Base-by-base conservation (phyloP, 257 asterid species). In the Eustoma russellianum region DNA sequence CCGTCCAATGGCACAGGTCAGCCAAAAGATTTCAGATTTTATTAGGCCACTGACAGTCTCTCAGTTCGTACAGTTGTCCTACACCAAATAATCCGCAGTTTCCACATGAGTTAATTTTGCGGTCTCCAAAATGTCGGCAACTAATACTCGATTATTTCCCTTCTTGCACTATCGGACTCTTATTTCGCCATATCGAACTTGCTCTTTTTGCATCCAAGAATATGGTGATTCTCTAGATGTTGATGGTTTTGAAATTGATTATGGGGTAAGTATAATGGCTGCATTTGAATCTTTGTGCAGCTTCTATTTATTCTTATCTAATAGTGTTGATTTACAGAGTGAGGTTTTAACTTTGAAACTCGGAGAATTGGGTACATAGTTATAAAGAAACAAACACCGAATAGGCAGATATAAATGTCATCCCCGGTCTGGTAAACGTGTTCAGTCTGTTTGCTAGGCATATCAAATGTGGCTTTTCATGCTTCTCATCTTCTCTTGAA, bases 381-480 rank as follows among this genome's bases (percentile, higher is more conserved):
- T 58, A 82, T 87, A 59, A 87, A 91, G 84, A 84, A 91, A 79
- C 96, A 91, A 70, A 77, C 95, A 5, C 96, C 96, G 55, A 87
- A 91, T 59, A 69, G 96, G 56, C 95, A 87, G 69, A 87, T 91
- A 60, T 91, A 97, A 95, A 77, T 91, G 88, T 91, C 98, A 62
- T 91, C 96, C 30, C 98, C 98, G 9, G 82, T 87, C 70, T 82
- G 98, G 96, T 91, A 84, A 24, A 24, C 45, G 11, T 5, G 45
- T 59, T 44, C 55, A 59, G 8, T 16, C 11, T 9, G 15, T 19
- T 24, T 24, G 30, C 30, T 24, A 24, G 30, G 30, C 3, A 24
- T 24, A 24, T 24, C 30, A 24, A 24, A 24, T 2, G 30, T n/a
- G n/a, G n/a, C n/a, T n/a, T n/a, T n/a, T n/a, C n/a, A n/a, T n/a